Conservation (phyloP, 2,329 filamentous ascomycete genomes). For the Penicillium sp. region DNA sequence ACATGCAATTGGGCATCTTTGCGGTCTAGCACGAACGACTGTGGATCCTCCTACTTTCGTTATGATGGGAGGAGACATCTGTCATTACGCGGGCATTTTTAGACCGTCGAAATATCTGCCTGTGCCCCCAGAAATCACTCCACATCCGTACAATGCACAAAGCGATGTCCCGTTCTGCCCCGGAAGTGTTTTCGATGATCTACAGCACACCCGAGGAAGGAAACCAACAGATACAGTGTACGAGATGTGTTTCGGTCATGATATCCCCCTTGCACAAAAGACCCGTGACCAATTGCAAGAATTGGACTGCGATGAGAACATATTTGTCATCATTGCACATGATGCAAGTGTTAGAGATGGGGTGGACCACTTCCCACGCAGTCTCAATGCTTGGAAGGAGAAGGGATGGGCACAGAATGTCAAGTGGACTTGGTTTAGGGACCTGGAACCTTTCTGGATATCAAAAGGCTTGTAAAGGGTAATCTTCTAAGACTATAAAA, state of each 20-base stretch:
- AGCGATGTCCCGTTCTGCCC: background rate
- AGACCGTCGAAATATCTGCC: constrained; percentile 29
- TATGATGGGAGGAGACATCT: constrained; percentile 28
- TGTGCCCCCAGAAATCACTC: constrained; percentile 16
- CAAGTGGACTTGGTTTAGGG: background rate
- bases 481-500: too few relatives aligned
- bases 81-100: constrained; percentile 27
- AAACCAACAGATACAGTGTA: background rate
- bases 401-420: background rate
- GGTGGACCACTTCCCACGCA: background rate
- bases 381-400: background rate
- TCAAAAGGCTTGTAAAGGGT: background rate
- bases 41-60: constrained; percentile 18
- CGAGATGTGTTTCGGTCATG: background rate
- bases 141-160: background rate
- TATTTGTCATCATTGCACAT: constrained; percentile 1
- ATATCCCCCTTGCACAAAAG: background rate
- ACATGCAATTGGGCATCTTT: constrained; percentile 24
- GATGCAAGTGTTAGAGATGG: background rate
- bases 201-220: background rate
- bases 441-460: background rate
- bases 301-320: background rate
- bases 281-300: background rate
- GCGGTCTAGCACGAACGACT: constrained; percentile 21
- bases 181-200: background rate